Conservation (phyloP, 1,139 yeast genomes). For the Saccharomyces hybrid region DNA sequence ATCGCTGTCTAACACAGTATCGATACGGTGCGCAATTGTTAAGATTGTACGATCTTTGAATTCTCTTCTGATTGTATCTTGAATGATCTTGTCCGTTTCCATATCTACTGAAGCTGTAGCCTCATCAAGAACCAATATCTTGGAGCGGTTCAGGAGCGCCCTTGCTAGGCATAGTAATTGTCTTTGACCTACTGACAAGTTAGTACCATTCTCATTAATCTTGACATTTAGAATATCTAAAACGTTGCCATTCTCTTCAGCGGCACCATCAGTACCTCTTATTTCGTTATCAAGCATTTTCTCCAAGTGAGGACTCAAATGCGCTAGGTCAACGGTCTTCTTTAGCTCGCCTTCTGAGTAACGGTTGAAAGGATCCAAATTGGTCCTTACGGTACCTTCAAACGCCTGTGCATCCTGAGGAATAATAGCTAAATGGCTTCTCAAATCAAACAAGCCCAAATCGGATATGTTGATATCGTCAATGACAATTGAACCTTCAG, state of each 20-base stretch:
- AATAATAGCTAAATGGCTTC: slow-evolving; percentile 51
- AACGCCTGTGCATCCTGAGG: slow-evolving; percentile 67
- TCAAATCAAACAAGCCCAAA: slow-evolving; percentile 43
- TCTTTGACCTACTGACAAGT: slow-evolving; percentile 70
- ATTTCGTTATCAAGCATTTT: slow-evolving; percentile 31
- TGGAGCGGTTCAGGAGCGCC: slow-evolving; percentile 58
- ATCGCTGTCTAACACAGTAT: slow-evolving; percentile 77
- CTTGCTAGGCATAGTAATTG: slow-evolving; percentile 72
- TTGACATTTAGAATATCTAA: slow-evolving; percentile 33
- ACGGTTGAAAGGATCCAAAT: slow-evolving; percentile 52
- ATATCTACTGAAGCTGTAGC: slow-evolving; percentile 85
- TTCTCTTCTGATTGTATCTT: slow-evolving; percentile 59
- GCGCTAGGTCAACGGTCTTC: slow-evolving; percentile 47
- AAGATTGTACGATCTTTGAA: slow-evolving; percentile 62
- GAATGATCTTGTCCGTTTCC: slow-evolving; percentile 68
- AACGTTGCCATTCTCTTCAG: slow-evolving; percentile 15
- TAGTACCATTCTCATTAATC: slow-evolving; percentile 63
- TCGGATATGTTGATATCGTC: slow-evolving; percentile 44
- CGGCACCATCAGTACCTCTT: slow-evolving; percentile 9
- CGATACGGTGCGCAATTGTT: slow-evolving; percentile 77
- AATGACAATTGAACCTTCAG: slow-evolving; percentile 44
- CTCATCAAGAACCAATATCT: slow-evolving; percentile 65
- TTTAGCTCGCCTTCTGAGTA: slow-evolving; percentile 48
- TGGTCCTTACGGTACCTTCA: slow-evolving; percentile 53
- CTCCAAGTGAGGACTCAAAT: slow-evolving; percentile 42